These are phyloP conservation scores for Tuber umbilicatum DNA, from an alignment of 495 filamentous ascomycete genomes.

Conservation along the genomic window DNA sequence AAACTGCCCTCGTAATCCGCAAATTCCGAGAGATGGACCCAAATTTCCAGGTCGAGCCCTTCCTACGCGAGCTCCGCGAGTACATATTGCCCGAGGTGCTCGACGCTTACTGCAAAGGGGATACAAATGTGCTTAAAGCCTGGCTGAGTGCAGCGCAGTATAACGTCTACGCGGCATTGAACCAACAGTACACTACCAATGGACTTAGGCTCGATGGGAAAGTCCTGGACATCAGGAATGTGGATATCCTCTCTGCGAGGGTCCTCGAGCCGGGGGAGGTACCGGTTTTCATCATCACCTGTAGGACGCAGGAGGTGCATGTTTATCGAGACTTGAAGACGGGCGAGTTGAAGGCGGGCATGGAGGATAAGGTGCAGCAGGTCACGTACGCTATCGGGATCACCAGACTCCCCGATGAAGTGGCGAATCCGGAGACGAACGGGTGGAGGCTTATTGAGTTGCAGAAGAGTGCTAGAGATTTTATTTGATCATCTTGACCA, in stretches of 20 bases:
- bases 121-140: slow-evolving; percentile 78
- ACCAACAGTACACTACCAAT: slow-evolving; percentile 86
- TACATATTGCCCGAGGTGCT: slow-evolving; percentile 97
- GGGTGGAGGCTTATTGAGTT: slow-evolving; percentile 97
- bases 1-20: slow-evolving; percentile 93
- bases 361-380: slow-evolving; percentile 96
- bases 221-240: slow-evolving; percentile 87
- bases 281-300: slow-evolving; percentile 93
- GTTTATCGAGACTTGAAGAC: slow-evolving; percentile 90
- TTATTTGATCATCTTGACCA: slow-evolving; percentile 54
- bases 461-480: slow-evolving; percentile 96
- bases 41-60: slow-evolving; percentile 86
- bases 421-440: slow-evolving; percentile 90
- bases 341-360: slow-evolving; percentile 82
- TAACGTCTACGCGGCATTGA: slow-evolving; percentile 85
- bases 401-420: slow-evolving; percentile 85
- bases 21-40: slow-evolving; percentile 97
- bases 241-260: slow-evolving; percentile 80
- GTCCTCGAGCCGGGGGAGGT: slow-evolving; percentile 96
- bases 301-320: slow-evolving; percentile 95
- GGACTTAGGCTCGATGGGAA: slow-evolving; percentile 90
- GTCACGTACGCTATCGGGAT: slow-evolving; percentile 97
- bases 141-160: slow-evolving; percentile 96
- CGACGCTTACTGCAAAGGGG: slow-evolving; percentile 95
- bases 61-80: slow-evolving; percentile 88